Evolutionary conservation across 805 yeast genomes (phyloP), one percentile per base, ranked within the genome.

Genomic region (Hanseniaspora singularis): DNA sequence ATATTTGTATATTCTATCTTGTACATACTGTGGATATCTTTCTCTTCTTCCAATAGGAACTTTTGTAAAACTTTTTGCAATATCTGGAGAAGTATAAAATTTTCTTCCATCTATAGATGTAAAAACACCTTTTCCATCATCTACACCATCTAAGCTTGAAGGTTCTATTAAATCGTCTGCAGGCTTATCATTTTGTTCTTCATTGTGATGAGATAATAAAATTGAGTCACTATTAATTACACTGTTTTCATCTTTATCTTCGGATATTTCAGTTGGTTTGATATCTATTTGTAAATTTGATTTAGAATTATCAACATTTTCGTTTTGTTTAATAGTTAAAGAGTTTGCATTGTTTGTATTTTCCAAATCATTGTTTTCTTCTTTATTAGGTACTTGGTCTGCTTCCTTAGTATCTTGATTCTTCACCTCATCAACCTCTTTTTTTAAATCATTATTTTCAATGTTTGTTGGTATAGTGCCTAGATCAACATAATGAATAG

Each of bases 161-260:
- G 18, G 18, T 31, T 31, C 33, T 15, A n/a, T 7, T 8, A 26
- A 6, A 30, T 28, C 22, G 15, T 50, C 55, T 23, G 36, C 12
- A 33, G 19, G 11, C 19, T 16, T 6, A 9, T 15, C 19, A 16
- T 14, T 4, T 33, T 14, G 57, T 58, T 27, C 49, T 61, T 10
- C 52, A 61, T 20, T 55, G 60, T n/a, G 52, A 61, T 27, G 52
- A n/a, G n/a, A n/a, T n/a, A n/a, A n/a, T n/a, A n/a, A n/a, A n/a
- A n/a, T n/a, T n/a, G n/a, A n/a, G n/a, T n/a, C n/a, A 59, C 67
- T 2, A 55, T 59, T 57, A 59, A 39, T 59, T 59, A 36, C 54
- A 38, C 51, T 55, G 57, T 42, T 48, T 51, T 49, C 20, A 40
- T 50, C 45, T 53, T 43, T 30, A 33, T 45, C n/a, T 44, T 43